Percentiles rank a stretch among this genome's conserved stretches.
These are phyloP conservation scores for Debaryomyces coudertii DNA, from an alignment of 1,139 yeast genomes.

Conservation along the genomic window DNA sequence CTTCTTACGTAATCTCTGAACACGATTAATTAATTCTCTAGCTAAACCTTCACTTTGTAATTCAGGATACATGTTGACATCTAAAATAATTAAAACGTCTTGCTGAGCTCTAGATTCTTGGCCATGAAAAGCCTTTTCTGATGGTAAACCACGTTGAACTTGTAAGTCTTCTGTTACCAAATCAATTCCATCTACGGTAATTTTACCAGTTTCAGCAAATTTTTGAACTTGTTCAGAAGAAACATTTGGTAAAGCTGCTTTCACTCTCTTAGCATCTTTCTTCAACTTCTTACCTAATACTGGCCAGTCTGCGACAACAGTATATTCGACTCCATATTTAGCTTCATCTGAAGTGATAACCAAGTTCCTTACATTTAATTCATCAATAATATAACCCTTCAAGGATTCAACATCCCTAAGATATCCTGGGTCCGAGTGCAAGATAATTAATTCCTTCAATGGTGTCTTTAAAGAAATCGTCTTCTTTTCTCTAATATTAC, in stretches of 20 bases:
- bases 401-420: slow-evolving; percentile 78
- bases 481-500: slow-evolving; percentile 96
- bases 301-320: slow-evolving; percentile 98
- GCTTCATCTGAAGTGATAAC: slow-evolving; percentile 89
- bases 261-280: slow-evolving; percentile 90
- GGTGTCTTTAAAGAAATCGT: slow-evolving; percentile 94
- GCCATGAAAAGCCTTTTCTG: slow-evolving; percentile 61
- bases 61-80: slow-evolving; percentile 84
- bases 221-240: slow-evolving; percentile 80
- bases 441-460: slow-evolving; percentile 80
- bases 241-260: slow-evolving; percentile 85
- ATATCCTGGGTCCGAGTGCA: slow-evolving; percentile 77
- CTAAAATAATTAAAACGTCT: slow-evolving; percentile 87
- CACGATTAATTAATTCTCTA: slow-evolving; percentile 94
- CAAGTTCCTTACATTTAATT: slow-evolving; percentile 87
- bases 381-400: slow-evolving; percentile 80
- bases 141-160: slow-evolving; percentile 87
- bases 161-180: slow-evolving; percentile 86
- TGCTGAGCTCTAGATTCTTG: slow-evolving; percentile 85
- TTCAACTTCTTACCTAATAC: slow-evolving; percentile 95
- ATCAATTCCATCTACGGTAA: slow-evolving; percentile 87
- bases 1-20: slow-evolving; percentile 96
- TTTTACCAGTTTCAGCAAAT: slow-evolving; percentile 71
- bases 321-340: slow-evolving; percentile 88
- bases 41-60: slow-evolving; percentile 93